Percentiles rank a stretch among this genome's conserved stretches.
These are phyloP conservation scores for Bullera alba DNA, from an alignment of 768 basidiomycete genomes.

Conservation along the genomic window DNA sequence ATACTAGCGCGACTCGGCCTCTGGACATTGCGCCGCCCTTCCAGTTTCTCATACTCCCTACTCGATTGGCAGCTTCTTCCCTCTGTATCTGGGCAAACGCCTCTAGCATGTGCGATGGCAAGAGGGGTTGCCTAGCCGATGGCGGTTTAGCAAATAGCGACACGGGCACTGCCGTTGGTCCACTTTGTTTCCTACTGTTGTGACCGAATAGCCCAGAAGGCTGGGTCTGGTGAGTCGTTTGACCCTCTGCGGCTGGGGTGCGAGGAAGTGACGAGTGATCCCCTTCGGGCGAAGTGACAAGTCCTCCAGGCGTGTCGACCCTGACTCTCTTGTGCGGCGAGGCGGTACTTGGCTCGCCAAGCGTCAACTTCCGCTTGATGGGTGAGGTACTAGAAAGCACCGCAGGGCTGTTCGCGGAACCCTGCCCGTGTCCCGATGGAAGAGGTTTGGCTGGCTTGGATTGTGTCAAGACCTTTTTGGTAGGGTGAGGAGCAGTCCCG, in stretches of 20 bases:
- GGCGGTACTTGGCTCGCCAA: too few relatives aligned
- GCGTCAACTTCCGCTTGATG: slow-evolving; percentile 1
- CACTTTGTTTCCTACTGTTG: slow-evolving; percentile 50
- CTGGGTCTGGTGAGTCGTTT: slow-evolving; percentile 50
- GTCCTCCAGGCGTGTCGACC: too few relatives aligned
- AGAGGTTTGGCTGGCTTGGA: background rate
- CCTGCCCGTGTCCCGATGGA: background rate
- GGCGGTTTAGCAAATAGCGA: slow-evolving; percentile 74
- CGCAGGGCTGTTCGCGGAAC: background rate
- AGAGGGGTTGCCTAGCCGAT: slow-evolving; percentile 68
- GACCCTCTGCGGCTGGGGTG: background rate
- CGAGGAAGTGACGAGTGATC: too few relatives aligned
- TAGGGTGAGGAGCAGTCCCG: background rate
- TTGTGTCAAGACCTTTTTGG: too few relatives aligned
- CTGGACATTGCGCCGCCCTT: slow-evolving; percentile 67
- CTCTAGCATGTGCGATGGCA: slow-evolving; percentile 81
- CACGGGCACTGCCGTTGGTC: slow-evolving; percentile 51
- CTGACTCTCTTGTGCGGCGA: background rate
- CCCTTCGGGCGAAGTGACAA: slow-evolving; percentile 17
- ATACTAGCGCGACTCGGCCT: slow-evolving; percentile 31
- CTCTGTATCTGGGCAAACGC: slow-evolving; percentile 85
- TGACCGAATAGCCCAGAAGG: background rate
- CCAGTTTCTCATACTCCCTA: slow-evolving; percentile 84
- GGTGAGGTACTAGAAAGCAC: background rate
- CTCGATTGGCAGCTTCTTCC: slow-evolving; percentile 71